phyloP scores from a whole-genome alignment of 2,329 filamentous ascomycete species.

The Apiospora arundinis region DNA sequence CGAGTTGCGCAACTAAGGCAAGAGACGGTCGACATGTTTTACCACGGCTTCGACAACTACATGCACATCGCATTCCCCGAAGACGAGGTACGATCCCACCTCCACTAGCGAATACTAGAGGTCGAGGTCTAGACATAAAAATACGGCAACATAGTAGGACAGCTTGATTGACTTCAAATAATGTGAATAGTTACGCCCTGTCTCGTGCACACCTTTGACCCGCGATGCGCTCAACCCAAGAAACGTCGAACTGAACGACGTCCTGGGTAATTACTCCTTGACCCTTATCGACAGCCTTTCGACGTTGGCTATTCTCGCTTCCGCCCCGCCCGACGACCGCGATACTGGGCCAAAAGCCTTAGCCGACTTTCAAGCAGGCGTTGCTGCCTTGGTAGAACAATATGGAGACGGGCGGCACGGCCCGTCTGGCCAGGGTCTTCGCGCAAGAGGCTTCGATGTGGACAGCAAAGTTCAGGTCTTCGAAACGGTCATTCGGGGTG shows the following conservation, averaged over 20 bases:
- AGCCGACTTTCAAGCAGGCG: slow-evolving; percentile 78
- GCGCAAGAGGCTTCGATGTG: slow-evolving; percentile 85
- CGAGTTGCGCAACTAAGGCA: slow-evolving; percentile 62
- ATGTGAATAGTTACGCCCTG: slow-evolving; percentile 71
- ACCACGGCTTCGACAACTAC: slow-evolving; percentile 96
- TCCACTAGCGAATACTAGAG: neutral
- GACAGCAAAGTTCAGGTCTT: slow-evolving; percentile 99
- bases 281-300: slow-evolving; percentile 95
- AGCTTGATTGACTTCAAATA: neutral
- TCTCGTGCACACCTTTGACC: slow-evolving; percentile 83
- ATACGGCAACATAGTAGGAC: neutral
- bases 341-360: slow-evolving; percentile 67
- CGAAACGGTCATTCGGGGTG: slow-evolving; percentile 93
- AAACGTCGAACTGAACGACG: slow-evolving; percentile 90
- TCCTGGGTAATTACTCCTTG: slow-evolving; percentile 94
- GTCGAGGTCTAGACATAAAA: neutral
- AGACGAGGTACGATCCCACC: slow-evolving; percentile 69
- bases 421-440: slow-evolving; percentile 70
- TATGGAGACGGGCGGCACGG: slow-evolving; percentile 86
- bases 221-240: slow-evolving; percentile 81
- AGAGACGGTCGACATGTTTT: slow-evolving; percentile 82
- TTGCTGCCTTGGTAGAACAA: slow-evolving; percentile 75
- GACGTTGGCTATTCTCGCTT: slow-evolving; percentile 90
- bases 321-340: slow-evolving; percentile 64
- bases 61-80: slow-evolving; percentile 94